Conservation (phyloP, 306 rosid genomes). For the Rosa chinensis region DNA sequence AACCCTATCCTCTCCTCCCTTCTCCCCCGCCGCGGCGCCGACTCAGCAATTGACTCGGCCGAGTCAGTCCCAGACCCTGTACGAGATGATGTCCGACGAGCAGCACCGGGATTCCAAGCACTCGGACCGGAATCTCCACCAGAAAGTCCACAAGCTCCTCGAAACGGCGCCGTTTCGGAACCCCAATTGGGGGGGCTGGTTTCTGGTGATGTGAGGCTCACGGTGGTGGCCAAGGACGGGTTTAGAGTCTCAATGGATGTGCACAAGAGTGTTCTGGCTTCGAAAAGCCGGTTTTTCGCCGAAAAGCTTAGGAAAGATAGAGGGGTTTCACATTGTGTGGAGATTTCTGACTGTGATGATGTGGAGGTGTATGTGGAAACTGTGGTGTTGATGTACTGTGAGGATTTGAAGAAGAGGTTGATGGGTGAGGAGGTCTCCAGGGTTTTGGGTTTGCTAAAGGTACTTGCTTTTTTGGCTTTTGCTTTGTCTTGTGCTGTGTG, state of each 20-base stretch:
- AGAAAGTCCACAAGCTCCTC: slow-evolving; percentile 51
- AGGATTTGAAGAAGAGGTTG: slow-evolving; percentile 59
- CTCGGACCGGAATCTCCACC: slow-evolving; percentile 49
- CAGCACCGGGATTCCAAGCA: slow-evolving; percentile 42
- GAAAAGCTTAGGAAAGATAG: slow-evolving; percentile 57
- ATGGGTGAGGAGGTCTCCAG: slow-evolving; percentile 66
- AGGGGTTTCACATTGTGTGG: slow-evolving; percentile 60
- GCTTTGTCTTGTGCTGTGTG: not conserved
- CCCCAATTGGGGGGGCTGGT: slow-evolving; percentile 34
- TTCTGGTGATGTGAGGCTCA: slow-evolving; percentile 56
- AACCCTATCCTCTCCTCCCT: slow-evolving; percentile 33
- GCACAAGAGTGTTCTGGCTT: slow-evolving; percentile 58
- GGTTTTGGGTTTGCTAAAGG: slow-evolving; percentile 86
- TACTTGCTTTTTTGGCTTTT: slow-evolving; percentile 12
- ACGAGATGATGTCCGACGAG: slow-evolving; percentile 75
- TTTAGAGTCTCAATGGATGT: slow-evolving; percentile 70
- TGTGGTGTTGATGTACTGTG: slow-evolving; percentile 76
- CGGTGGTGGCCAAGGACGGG: slow-evolving; percentile 72
- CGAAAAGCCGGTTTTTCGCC: slow-evolving; percentile 75
- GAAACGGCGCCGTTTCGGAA: slow-evolving; percentile 47
- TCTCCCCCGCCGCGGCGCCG: slow-evolving; percentile 16
- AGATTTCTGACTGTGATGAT: slow-evolving; percentile 89
- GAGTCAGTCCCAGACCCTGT: slow-evolving; percentile 55
- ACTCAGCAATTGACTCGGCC: slow-evolving; percentile 21
- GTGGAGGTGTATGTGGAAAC: slow-evolving; percentile 77